Conservation (phyloP, 805 yeast species). For the Candida mattraensis region DNA sequence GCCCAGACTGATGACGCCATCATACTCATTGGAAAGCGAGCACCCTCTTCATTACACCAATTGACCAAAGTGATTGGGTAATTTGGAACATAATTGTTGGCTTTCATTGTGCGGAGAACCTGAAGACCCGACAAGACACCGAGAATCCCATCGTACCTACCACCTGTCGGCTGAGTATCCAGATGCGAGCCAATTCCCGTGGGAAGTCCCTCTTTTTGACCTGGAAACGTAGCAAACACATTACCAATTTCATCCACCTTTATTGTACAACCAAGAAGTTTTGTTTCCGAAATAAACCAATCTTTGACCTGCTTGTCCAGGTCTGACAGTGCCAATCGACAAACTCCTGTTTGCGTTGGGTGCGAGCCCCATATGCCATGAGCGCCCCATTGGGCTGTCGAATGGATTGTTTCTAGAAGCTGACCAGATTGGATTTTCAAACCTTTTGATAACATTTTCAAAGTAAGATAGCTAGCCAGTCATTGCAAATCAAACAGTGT, state of each 20-base stretch:
- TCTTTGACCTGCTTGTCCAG: constrained; percentile 63
- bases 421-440: constrained; percentile 39
- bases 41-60: constrained; percentile 83
- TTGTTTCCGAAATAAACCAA: constrained; percentile 59
- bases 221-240: constrained; percentile 66
- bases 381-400: constrained; percentile 59
- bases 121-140: constrained; percentile 72
- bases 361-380: constrained; percentile 59
- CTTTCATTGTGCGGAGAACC: constrained; percentile 63
- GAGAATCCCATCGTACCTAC: constrained; percentile 70
- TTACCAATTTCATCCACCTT: constrained; percentile 67
- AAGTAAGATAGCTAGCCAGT: background rate
- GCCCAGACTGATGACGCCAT: constrained; percentile 73
- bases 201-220: constrained; percentile 39
- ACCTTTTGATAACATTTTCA: constrained; percentile 4
- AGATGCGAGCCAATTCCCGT: constrained; percentile 73
- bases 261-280: constrained; percentile 54
- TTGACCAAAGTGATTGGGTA: constrained; percentile 63
- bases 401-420: constrained; percentile 58
- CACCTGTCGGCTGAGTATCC: constrained; percentile 80
- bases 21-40: constrained; percentile 67
- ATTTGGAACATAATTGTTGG: constrained; percentile 56
- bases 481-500: too few relatives aligned
- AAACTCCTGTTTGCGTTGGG: constrained; percentile 63
- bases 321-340: constrained; percentile 62